Evolutionary conservation across 768 basidiomycete genomes (phyloP).

Genomic region (Heimioporus sp.): DNA sequence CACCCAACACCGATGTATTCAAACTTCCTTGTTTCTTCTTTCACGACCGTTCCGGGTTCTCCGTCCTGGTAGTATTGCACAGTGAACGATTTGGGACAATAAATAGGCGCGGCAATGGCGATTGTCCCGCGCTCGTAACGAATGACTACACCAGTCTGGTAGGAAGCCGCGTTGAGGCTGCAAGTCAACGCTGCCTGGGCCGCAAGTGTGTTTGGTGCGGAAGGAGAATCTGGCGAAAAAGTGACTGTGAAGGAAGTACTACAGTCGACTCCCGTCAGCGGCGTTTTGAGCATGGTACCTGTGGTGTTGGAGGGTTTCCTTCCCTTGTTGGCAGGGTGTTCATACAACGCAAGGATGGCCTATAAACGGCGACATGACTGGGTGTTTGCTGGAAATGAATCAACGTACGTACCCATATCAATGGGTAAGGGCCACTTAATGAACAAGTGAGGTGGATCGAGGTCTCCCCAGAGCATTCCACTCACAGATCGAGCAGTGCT

Average conservation of each 20-base stretch:
- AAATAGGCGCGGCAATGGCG: conserved; percentile 61
- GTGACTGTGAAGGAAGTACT: conserved; percentile 73
- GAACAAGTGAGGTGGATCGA: neutral
- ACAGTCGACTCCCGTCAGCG: conserved; percentile 74
- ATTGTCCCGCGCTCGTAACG: conserved; percentile 77
- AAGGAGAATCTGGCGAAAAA: conserved; percentile 50
- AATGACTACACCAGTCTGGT: conserved; percentile 57
- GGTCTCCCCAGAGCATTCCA: conserved; percentile 3
- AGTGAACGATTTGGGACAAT: conserved; percentile 61
- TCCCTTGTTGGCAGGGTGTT: conserved; percentile 70
- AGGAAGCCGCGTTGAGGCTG: conserved; percentile 53
- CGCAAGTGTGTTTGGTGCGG: conserved; percentile 38
- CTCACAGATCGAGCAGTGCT: conserved; percentile 80
- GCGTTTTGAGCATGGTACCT: conserved; percentile 76
- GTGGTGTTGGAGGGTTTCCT: conserved; percentile 55
- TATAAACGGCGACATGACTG: conserved; percentile 29
- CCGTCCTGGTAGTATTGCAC: conserved; percentile 59
- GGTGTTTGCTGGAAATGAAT: neutral
- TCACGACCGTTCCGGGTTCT: conserved; percentile 37
- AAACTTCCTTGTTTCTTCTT: conserved; percentile 59
- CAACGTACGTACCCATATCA: conserved; percentile 60
- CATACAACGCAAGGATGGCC: conserved; percentile 78
- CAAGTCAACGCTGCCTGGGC: conserved; percentile 75
- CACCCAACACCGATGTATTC: conserved; percentile 68
- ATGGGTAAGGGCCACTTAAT: conserved; percentile 73